Evolutionary conservation across 2,329 filamentous ascomycete species (phyloP), one percentile per base, ranked within the genome.

Genomic region (Ramularia collo-cygni): DNA sequence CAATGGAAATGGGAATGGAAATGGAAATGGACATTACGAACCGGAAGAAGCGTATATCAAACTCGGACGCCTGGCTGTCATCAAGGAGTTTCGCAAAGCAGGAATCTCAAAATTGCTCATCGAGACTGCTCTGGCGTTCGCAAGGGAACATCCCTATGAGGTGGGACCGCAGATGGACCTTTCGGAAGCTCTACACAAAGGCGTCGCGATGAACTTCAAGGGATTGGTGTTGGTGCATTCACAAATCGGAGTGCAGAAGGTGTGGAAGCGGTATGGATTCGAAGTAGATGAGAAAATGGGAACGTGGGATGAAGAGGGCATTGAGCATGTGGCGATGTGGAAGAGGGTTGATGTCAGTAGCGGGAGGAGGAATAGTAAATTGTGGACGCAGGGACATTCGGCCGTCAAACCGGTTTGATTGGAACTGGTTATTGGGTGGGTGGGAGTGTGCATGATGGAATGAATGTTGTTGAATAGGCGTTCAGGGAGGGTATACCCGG

Each of bases 321-420:
- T 95, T 39, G 70, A 76, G 49, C 87, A 95, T 67, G 73, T 93
- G 13, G 88, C 85, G 44, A 93, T 95, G 88, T 94, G 77, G 74
- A 74, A 64, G 60, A 53, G 66, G 42, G 27, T 72, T 13, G 60
- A 64, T 40, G 46, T 69, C 5, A 46, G 43, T 8, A 41, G 46
- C 32, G 53, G 47, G 26, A 34, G 54, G 30, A 49, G 50, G 41
- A 51, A 44, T 38, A 56, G 51, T 31, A 54, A 47, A 47, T 46
- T 46, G 14, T 53, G 51, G 46, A 33, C 31, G 36, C 21, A 24
- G 21, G 21, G 21, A 24, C 21, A 24, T 10, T 24, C 21, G 21
- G 21, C n/a, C n/a, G n/a, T n/a, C n/a, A n/a, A n/a, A n/a, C n/a
- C n/a, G n/a, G n/a, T n/a, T 24, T 24, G 21, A 24, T 24, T 24